Conservation (phyloP, 148 eudicot genomes). For the Mesembryanthemum crystallinum region DNA sequence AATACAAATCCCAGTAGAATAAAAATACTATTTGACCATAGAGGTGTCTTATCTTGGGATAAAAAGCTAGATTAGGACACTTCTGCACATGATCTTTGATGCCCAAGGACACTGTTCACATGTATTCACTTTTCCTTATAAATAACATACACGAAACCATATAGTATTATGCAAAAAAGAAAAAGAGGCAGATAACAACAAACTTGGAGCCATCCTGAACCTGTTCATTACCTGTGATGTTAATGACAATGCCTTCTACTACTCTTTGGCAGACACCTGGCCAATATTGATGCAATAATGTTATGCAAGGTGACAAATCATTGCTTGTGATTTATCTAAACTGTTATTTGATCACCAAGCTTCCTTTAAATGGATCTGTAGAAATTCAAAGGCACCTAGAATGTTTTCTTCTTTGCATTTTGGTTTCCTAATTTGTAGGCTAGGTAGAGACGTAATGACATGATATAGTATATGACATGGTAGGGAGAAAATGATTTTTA, state of each 20-base stretch:
- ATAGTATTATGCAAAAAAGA: background rate
- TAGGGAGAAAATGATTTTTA: too few relatives aligned
- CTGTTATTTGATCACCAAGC: slow-evolving; percentile 23
- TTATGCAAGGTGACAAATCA: slow-evolving; percentile 21
- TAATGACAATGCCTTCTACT: slow-evolving; percentile 11
- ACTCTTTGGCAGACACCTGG: slow-evolving; percentile 21
- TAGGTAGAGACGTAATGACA: too few relatives aligned
- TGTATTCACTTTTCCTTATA: slow-evolving; percentile 11
- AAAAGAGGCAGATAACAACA: slow-evolving; percentile 13
- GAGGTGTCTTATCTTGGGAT: slow-evolving; percentile 26
- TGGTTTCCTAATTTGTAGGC: background rate
- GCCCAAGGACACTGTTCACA: slow-evolving; percentile 26
- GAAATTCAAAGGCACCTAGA: slow-evolving; percentile 12
- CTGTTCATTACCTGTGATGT: slow-evolving; percentile 19
- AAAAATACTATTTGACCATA: slow-evolving; percentile 20
- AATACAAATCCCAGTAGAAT: slow-evolving; percentile 23
- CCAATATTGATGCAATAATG: slow-evolving; percentile 20
- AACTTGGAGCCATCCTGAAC: slow-evolving; percentile 11
- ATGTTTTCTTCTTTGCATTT: background rate
- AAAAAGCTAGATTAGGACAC: slow-evolving; percentile 20
- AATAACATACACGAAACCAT: background rate
- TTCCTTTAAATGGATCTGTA: slow-evolving; percentile 9
- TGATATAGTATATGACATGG: too few relatives aligned
- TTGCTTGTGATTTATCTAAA: slow-evolving; percentile 24
- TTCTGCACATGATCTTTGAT: slow-evolving; percentile 26